Evolutionary conservation across 73 alveolate genomes (phyloP).

Genomic region (Durusdinium trenchii): DNA sequence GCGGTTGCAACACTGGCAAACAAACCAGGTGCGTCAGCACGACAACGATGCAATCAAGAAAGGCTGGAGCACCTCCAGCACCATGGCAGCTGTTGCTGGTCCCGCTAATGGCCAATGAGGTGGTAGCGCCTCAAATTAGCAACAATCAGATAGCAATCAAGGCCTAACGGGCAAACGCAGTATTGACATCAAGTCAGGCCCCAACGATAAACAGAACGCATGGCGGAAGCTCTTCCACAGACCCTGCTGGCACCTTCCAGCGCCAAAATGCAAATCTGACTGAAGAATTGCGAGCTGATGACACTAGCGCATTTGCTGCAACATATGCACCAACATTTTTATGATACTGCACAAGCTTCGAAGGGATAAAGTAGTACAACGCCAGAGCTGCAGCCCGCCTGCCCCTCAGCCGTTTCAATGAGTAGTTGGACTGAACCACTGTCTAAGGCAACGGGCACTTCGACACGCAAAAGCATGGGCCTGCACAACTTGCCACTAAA

Average conservation of each 20-base stretch:
- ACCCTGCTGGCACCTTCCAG: constrained; percentile 42
- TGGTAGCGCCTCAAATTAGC: constrained; percentile 3
- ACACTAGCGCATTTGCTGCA: not conserved
- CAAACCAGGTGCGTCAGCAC: not conserved
- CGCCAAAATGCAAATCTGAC: not conserved
- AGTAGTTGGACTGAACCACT: not conserved
- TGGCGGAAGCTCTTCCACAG: constrained; percentile 23
- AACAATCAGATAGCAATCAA: not conserved
- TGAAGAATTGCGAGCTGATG: not conserved
- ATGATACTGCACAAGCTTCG: not conserved
- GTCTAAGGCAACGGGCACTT: constrained; percentile 39
- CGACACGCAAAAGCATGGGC: not conserved
- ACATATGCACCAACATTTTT: not conserved
- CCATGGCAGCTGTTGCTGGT: constrained; percentile 20
- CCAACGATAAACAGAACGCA: not conserved
- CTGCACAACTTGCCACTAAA: not conserved
- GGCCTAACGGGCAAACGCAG: not conserved
- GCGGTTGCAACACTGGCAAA: not conserved
- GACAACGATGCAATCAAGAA: not conserved
- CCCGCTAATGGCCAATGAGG: constrained; percentile 32
- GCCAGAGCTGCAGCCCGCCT: not conserved
- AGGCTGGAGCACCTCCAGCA: not conserved
- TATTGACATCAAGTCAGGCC: not conserved
- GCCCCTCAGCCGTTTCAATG: constrained; percentile 34
- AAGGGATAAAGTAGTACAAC: not conserved